Base-by-base conservation (phyloP, 164 flowering plant genomes). In the Protea cynaroides region DNA sequence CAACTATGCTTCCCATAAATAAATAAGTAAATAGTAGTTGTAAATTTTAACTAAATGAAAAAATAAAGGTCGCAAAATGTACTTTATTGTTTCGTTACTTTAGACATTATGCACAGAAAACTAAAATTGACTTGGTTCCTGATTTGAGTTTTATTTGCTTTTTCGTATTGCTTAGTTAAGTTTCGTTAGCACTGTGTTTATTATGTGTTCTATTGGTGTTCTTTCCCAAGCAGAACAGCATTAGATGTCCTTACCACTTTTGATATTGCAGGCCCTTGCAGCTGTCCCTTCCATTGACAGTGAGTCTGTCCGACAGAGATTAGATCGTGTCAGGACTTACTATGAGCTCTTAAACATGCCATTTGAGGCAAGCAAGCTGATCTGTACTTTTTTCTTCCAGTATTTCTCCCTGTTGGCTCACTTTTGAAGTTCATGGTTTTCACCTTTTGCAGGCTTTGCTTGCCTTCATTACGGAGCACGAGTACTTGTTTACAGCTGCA, bases 291-390 rank as follows among this genome's bases (percentile, higher is more conserved):
- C 94, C 19, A 84, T 90, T 53, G 84, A 88, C 60, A 83, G 88
- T 72, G 97, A 95, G 58, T 77, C 82, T 69, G 95, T 95, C 55
- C 98, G 84, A 58, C 87, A 87, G 70, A 88, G 87, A 76, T 71
- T 95, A 60, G 99, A 95, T 76, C 90, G 81, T 58, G 92, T 90
- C 50, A 81, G 99, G 62, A 95, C 91, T 47, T 95, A 92, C 65
- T 92, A 81, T 75, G 99, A 92, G 69, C 89, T 95, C 10, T 61
- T 95, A 58, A 92, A 95, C 77, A 82, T 95, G 87, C 98, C 99
- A 62, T 92, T 81, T 71, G 99, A 95, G 92, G 99, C 76, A 79
- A 73, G 76, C 63, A 38, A 38, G 52, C 61, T 60, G 36, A 56
- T 47, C 56, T 64, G 38, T 21, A 7, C 25, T 59, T 53, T 13